Percentiles rank a stretch among this genome's conserved stretches.
Evolutionary conservation across 129 eudicot species (phyloP).

Genomic region (Artemisia tridentata): DNA sequence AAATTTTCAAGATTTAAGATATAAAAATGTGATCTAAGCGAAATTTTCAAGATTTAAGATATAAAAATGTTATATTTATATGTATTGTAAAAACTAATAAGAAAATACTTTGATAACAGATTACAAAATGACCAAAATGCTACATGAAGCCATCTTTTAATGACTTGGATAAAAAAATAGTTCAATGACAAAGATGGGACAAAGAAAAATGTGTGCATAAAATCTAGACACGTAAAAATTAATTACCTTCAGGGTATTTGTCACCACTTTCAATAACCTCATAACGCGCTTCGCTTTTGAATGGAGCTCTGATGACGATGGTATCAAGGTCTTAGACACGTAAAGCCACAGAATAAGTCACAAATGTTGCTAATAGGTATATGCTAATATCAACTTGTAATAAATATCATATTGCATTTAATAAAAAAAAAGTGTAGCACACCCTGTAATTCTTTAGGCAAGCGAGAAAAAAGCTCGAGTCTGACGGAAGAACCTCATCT

Average conservation of each 20-base stretch:
- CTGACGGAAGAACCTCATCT: slow-evolving; percentile 58
- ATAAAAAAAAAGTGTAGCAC: slow-evolving; percentile 9
- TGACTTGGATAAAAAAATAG: no score
- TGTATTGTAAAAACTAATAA: no score
- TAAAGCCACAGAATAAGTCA: background rate
- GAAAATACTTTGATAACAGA: no score
- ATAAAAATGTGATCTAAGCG: no score
- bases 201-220: background rate
- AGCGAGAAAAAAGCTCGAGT: slow-evolving; percentile 75
- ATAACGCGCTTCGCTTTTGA: slow-evolving; percentile 62
- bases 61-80: no score
- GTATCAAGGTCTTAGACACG: slow-evolving; percentile 72
- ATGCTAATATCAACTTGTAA: background rate
- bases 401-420: no score
- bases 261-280: slow-evolving; percentile 48
- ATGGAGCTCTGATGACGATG: slow-evolving; percentile 71
- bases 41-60: no score
- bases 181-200: no score
- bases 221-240: slow-evolving; percentile 11
- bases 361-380: background rate
- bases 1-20: no score
- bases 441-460: slow-evolving; percentile 87
- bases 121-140: no score
- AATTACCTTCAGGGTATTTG: slow-evolving; percentile 47
- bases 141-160: no score